Evolutionary conservation across 306 rosid species (phyloP).

Genomic region (Quercus berberidifolia): DNA sequence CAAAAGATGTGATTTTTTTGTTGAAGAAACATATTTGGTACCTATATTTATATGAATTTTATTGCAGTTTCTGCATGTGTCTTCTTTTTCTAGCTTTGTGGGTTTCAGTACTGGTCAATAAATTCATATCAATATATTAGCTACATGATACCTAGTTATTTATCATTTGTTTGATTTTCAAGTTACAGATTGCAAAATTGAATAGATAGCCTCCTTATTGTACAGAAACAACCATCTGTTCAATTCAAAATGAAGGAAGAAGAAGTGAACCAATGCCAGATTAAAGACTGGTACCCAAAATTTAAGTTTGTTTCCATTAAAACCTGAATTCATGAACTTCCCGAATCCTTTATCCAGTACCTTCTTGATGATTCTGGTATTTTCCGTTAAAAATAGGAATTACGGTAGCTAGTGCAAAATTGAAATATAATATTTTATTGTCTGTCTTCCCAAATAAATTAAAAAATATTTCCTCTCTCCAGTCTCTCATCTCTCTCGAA

Average conservation of each 20-base stretch:
- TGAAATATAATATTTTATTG: too few species aligned
- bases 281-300: constrained; percentile 78
- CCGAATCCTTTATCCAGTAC: constrained; percentile 60
- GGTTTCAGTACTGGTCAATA: too few species aligned
- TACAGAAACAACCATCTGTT: background rate
- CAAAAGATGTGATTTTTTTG: too few species aligned
- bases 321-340: constrained; percentile 63
- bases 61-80: too few species aligned
- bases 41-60: too few species aligned
- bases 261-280: constrained; percentile 64
- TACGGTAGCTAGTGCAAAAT: too few species aligned
- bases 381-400: constrained; percentile 24
- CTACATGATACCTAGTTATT: background rate
- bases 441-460: too few species aligned
- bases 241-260: constrained; percentile 46
- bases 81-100: too few species aligned
- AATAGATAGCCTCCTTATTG: background rate
- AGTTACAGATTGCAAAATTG: constrained; percentile 16
- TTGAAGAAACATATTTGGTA: too few species aligned
- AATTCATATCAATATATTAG: background rate
- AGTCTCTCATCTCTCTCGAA: too few species aligned
- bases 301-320: constrained; percentile 57
- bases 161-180: constrained; percentile 2
- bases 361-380: constrained; percentile 67
- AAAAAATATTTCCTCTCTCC: too few species aligned